A percentile compares a stretch with the other conserved stretches of the same genome.
Evolutionary conservation across 495 filamentous ascomycete genomes (phyloP).

Genomic region (Penicillium salamii): DNA sequence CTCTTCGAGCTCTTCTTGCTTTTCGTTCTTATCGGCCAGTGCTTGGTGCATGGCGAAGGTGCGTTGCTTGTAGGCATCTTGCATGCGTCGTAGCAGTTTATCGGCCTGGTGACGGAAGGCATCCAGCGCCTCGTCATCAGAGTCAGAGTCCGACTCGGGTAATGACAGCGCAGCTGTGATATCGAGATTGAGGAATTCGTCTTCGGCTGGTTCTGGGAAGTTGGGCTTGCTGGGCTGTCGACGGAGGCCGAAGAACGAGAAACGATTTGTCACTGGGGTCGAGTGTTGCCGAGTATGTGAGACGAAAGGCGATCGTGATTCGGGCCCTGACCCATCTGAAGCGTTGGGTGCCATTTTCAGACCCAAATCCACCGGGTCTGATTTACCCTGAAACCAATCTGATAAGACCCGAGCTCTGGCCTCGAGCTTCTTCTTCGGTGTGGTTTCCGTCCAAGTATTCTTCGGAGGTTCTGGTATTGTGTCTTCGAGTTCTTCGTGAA

Average conservation of each 20-base stretch:
- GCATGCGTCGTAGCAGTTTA: constrained; percentile 60
- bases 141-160: constrained; percentile 39
- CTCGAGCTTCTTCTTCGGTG: constrained; percentile 41
- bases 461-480: constrained; percentile 17
- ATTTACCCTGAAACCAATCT: constrained; percentile 53
- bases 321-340: constrained; percentile 23
- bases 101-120: constrained; percentile 67
- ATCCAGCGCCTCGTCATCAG: constrained; percentile 65
- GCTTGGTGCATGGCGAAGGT: constrained; percentile 57
- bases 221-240: constrained; percentile 25
- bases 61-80: constrained; percentile 67
- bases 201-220: constrained; percentile 42
- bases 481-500: constrained; percentile 19
- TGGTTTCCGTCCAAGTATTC: constrained; percentile 30
- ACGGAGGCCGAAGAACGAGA: constrained; percentile 40
- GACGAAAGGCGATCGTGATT: constrained; percentile 16
- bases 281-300: constrained; percentile 37
- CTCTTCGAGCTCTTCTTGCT: constrained; percentile 71
- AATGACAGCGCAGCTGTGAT: constrained; percentile 63
- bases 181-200: constrained; percentile 65
- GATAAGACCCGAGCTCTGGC: constrained; percentile 41
- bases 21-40: constrained; percentile 60
- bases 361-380: constrained; percentile 44
- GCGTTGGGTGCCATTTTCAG: constrained; percentile 20
- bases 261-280: constrained; percentile 30